Percentiles rank a stretch among this genome's conserved stretches.
Conservation (phyloP, 352 stramenopile species). For the Halophytophthora batemanensis region DNA sequence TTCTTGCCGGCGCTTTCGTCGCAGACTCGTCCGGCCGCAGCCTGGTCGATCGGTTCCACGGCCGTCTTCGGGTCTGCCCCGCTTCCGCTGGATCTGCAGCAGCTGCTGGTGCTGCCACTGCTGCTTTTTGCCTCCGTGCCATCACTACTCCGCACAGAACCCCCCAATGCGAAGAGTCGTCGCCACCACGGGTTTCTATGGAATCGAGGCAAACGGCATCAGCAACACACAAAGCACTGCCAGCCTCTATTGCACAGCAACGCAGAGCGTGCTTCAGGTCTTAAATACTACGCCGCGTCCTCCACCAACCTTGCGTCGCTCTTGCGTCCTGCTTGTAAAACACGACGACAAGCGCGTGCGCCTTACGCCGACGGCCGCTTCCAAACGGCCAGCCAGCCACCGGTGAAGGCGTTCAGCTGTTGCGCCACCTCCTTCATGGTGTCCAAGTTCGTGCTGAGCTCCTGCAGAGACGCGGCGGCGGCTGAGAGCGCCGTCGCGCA, state of each 20-base stretch:
- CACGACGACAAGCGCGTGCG: too few species aligned
- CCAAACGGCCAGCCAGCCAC: slow-evolving; percentile 72
- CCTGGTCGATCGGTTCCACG: slow-evolving; percentile 56
- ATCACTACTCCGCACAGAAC: too few species aligned
- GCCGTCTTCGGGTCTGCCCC: slow-evolving; percentile 12
- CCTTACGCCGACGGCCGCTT: slow-evolving; percentile 34
- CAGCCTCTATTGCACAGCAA: slow-evolving; percentile 12
- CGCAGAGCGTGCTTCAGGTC: background rate
- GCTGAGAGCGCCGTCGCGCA: slow-evolving; percentile 48
- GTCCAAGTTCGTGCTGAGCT: slow-evolving; percentile 63
- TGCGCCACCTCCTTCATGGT: slow-evolving; percentile 61
- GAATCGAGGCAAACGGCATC: background rate
- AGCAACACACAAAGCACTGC: background rate
- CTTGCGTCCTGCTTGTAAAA: too few species aligned
- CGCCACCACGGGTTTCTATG: too few species aligned
- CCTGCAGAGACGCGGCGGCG: slow-evolving; percentile 54
- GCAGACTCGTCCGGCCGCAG: slow-evolving; percentile 9
- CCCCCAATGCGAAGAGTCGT: too few species aligned
- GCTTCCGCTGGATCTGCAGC: slow-evolving; percentile 4
- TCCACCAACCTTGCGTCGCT: too few species aligned
- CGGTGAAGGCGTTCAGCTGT: slow-evolving; percentile 73
- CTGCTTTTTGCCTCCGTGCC: too few species aligned
- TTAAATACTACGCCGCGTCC: slow-evolving; percentile 23
- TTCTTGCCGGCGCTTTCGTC: background rate
- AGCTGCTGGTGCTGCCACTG: background rate